Conservation (phyloP, 345 rosid species). For the Corymbia maculata region DNA sequence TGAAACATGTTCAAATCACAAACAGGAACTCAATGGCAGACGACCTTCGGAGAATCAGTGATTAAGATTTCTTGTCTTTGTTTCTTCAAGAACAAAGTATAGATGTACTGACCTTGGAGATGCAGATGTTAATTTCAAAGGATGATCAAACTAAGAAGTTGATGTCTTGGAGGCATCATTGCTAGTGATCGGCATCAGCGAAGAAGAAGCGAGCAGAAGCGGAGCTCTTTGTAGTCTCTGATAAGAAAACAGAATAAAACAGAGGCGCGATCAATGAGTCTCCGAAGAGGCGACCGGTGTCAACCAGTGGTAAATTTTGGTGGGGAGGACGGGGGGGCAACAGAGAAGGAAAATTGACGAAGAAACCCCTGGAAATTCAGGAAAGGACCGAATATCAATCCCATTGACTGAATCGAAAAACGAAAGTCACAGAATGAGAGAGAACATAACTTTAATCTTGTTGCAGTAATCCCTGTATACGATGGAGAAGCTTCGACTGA, state of each 20-base stretch:
- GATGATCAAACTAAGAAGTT: not conserved
- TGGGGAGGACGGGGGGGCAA: not conserved
- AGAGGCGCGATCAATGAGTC: not conserved
- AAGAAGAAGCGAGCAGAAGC: not conserved
- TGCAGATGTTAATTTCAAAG: not conserved
- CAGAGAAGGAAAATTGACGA: not conserved
- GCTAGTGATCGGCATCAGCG: fast-evolving
- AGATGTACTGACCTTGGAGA: not conserved
- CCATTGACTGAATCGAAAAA: too few species aligned
- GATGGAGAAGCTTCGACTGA: too few species aligned
- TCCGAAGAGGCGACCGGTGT: not conserved
- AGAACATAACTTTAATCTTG: too few species aligned
- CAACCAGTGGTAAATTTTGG: not conserved
- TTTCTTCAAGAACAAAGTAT: not conserved
- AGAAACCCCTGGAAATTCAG: not conserved
- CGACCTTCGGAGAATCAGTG: not conserved
- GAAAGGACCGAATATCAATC: not conserved
- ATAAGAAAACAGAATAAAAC: not conserved
- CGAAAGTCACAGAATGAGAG: too few species aligned
- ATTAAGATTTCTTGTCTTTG: not conserved
- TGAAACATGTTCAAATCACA: not conserved
- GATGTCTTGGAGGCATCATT: not conserved
- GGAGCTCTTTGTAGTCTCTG: not conserved
- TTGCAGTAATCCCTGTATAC: too few species aligned
- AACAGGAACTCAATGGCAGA: not conserved